Percentiles rank a stretch among this genome's conserved stretches.
These are phyloP conservation scores for Boletus rubescentipes DNA, from an alignment of 768 basidiomycete species.

Conservation along the genomic window DNA sequence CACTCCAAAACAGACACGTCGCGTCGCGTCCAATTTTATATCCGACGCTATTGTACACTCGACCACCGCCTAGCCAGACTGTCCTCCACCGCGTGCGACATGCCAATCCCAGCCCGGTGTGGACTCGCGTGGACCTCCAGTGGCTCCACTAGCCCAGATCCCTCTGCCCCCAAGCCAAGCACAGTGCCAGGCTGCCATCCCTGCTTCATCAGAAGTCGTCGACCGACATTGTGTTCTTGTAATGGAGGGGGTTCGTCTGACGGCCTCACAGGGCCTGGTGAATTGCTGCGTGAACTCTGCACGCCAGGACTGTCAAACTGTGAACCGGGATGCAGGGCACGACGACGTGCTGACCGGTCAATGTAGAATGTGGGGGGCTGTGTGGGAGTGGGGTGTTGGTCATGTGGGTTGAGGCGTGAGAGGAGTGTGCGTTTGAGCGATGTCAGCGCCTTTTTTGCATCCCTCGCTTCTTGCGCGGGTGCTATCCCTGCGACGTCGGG, in stretches of 20 bases:
- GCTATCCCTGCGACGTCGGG: constrained; percentile 11
- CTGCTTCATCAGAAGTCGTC: constrained; percentile 66
- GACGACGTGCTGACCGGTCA: constrained; percentile 71
- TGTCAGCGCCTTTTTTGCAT: constrained; percentile 65
- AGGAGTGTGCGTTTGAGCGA: constrained; percentile 65
- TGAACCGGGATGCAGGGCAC: constrained; percentile 54
- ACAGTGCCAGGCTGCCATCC: constrained; percentile 70
- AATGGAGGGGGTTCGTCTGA: constrained; percentile 41
- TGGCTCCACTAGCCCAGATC: constrained; percentile 58
- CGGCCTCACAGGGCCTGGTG: constrained; percentile 13
- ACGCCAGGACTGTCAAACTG: constrained; percentile 55
- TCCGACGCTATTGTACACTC: constrained; percentile 10
- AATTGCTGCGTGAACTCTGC: constrained; percentile 24
- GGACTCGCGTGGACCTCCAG: constrained; percentile 45
- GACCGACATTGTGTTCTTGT: constrained; percentile 60
- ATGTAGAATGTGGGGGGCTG: constrained; percentile 40
- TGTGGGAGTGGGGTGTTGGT: constrained; percentile 11
- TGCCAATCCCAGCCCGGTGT: constrained; percentile 58
- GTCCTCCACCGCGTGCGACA: constrained; percentile 6
- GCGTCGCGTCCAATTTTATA: constrained; percentile 21
- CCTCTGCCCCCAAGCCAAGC: constrained; percentile 26
- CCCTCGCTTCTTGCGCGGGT: constrained; percentile 30
- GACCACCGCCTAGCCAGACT: constrained; percentile 40
- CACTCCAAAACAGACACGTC: constrained; percentile 37
- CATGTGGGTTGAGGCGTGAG: constrained; percentile 41